Evolutionary conservation across 2,329 filamentous ascomycete species (phyloP), one percentile per base, ranked within the genome.

Genomic region (Penicillium paneum): DNA sequence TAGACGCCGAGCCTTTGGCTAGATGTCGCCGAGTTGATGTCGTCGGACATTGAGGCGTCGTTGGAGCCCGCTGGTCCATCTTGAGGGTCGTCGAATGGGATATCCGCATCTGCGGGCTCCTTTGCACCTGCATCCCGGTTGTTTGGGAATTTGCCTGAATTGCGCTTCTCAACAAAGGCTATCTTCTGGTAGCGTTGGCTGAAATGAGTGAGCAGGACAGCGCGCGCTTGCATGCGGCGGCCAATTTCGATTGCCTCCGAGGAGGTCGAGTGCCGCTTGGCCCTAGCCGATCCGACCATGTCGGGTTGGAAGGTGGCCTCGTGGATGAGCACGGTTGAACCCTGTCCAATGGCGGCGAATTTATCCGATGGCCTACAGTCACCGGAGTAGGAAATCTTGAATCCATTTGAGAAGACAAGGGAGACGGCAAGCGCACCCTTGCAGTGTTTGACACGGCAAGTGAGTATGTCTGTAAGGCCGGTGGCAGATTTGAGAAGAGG

Each of bases 291-390:
- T 15, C 81, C 83, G 36, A 74, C 65, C 64, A 96, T 83, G 65
- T 94, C 90, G 68, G 96, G 90, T 63, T 94, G 90, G 68, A 99
- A 97, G 0, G 94, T 99, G 58, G 91, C 92, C 79, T 99, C 94
- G 76, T 99, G 94, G 52, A 99, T 84, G 5, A 97, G 83, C 7
- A 99, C 81, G 13, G 93, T 96, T 2, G 88, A 86, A 58, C 85
- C 86, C 42, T 77, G 76, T 42, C 90, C 95, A 47, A 93, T 88
- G 12, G 73, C 63, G 0, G 85, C 83, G 67, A 99, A 97, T 0
- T 75, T 68, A 2, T 75, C 65, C 4, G 84, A 90, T 0, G 94
- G 94, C 7, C 94, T 83, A 70, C 93, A 97, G 76, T 99, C 94
- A 52, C 94, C 94, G 5, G 90, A 96, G 76, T 96, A 99, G 42